phyloP scores from a whole-genome alignment of 2,329 filamentous ascomycete species.

The Trichoderma gracile region DNA sequence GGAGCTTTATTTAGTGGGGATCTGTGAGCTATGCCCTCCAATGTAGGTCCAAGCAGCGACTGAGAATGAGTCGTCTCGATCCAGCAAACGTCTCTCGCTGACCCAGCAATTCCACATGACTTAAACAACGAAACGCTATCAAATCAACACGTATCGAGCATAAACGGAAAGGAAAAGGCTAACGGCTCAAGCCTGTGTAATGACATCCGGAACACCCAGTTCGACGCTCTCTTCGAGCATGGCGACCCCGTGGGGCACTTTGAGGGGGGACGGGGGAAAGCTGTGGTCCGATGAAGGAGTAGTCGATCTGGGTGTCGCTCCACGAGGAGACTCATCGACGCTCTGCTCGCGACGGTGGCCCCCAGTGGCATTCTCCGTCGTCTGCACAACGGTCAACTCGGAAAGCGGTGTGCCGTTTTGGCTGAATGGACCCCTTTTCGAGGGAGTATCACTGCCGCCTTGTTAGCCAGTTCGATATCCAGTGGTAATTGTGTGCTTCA shows the following conservation, averaged over 20 bases:
- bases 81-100: neutral
- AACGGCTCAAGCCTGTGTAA: slow-evolving; percentile 32
- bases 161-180: neutral
- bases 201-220: slow-evolving; percentile 47
- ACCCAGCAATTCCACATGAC: neutral
- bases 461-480: neutral
- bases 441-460: neutral
- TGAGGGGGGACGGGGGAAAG: slow-evolving; percentile 38
- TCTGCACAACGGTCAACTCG: neutral
- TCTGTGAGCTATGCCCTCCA: neutral
- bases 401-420: neutral
- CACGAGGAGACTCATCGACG: neutral
- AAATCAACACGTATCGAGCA: neutral
- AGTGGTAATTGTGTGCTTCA: neutral
- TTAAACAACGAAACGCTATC: slow-evolving; percentile 14
- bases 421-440: neutral
- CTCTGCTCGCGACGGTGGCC: slow-evolving; percentile 15
- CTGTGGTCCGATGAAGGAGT: neutral
- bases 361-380: neutral
- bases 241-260: slow-evolving; percentile 55
- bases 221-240: slow-evolving; percentile 58
- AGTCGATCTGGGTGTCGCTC: neutral
- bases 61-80: neutral
- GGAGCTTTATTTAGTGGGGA: neutral
- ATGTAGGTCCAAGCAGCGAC: neutral